Evolutionary conservation across 2,329 filamentous ascomycete genomes (phyloP).

Genomic region (Harringtonia lauricola): DNA sequence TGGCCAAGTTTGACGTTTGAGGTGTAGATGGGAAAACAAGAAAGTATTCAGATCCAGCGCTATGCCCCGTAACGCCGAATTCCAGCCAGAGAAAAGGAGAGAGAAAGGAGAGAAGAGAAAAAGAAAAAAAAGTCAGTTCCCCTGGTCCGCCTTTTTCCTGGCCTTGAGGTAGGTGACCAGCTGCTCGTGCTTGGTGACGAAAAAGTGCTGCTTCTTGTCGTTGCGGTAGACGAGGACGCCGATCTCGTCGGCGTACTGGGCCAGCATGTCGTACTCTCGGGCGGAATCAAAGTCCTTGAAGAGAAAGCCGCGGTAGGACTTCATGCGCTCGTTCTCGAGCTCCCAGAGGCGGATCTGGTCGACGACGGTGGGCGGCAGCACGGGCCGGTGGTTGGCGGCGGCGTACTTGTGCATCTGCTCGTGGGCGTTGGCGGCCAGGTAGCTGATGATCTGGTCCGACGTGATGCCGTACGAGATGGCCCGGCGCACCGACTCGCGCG

Average conservation of each 20-base stretch:
- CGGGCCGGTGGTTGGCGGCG: constrained; percentile 46
- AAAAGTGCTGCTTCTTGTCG: constrained; percentile 72
- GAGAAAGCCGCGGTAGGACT: constrained; percentile 69
- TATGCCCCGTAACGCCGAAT: too few species aligned
- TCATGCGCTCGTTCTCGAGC: constrained; percentile 91
- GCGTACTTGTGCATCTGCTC: constrained; percentile 75
- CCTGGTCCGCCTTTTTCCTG: constrained; percentile 38
- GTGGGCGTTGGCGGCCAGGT: constrained; percentile 85
- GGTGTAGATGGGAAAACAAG: too few species aligned
- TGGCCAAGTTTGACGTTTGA: neutral
- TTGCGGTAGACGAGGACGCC: constrained; percentile 85
- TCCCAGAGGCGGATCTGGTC: constrained; percentile 98
- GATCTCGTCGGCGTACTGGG: constrained; percentile 76
- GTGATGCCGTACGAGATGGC: constrained; percentile 90
- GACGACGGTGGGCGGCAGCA: constrained; percentile 88
- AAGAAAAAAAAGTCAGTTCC: too few species aligned
- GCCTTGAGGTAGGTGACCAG: constrained; percentile 69
- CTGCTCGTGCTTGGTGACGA: constrained; percentile 84
- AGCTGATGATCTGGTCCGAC: constrained; percentile 87
- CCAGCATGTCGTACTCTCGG: constrained; percentile 59
- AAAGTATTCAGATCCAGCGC: too few species aligned
- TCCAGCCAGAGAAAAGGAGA: neutral
- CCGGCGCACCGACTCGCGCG: constrained; percentile 74
- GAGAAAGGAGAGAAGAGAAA: too few species aligned
- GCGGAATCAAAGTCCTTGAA: constrained; percentile 76